Evolutionary conservation across 306 rosid species (phyloP), one percentile per base, ranked within the genome.

Genomic region (Chamaecrista fasciculata): DNA sequence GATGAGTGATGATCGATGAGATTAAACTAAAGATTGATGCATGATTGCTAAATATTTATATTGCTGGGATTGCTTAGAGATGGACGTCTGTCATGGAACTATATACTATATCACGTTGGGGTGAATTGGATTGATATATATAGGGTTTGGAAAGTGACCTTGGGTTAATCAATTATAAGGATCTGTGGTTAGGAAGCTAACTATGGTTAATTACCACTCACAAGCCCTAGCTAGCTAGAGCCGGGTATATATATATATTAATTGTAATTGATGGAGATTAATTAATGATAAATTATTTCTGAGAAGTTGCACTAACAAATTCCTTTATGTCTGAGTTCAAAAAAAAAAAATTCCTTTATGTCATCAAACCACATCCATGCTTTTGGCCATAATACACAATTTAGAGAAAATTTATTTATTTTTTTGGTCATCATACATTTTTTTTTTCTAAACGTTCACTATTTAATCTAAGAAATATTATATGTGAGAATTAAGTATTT

Each of bases 11-110:
- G 49, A 43, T 43, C 48, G n/a, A 18, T 18, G 21, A 46, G 46
- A 18, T 4, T 34, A 39, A 9, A n/a, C n/a, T 28, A 2, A 53
- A 53, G 60, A 24, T 53, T 8, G 60, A 25, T 5, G 25, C 49
- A 18, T 24, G 40, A n/a, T n/a, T n/a, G n/a, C n/a, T 11, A 9
- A 24, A 34, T 25, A 24, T n/a, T 44, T 15, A 61, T 12, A 60
- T 23, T 53, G 42, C n/a, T 69, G 57, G 71, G 56, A 10, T 15
- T 68, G 69, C 79, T 47, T 62, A 70, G 72, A 43, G 79, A 31
- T 74, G 76, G 80, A 77, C 67, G 74, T 76, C 76, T 75, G 81
- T 79, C 85, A 57, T 59, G 77, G 53, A 72, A 44, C n/a, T n/a
- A n/a, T n/a, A n/a, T n/a, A n/a, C 37, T 66, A 49, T 40, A n/a